These are phyloP conservation scores for Pestalotiopsis sp. DNA, from an alignment of 2,329 filamentous ascomycete species.

Conservation along the genomic window DNA sequence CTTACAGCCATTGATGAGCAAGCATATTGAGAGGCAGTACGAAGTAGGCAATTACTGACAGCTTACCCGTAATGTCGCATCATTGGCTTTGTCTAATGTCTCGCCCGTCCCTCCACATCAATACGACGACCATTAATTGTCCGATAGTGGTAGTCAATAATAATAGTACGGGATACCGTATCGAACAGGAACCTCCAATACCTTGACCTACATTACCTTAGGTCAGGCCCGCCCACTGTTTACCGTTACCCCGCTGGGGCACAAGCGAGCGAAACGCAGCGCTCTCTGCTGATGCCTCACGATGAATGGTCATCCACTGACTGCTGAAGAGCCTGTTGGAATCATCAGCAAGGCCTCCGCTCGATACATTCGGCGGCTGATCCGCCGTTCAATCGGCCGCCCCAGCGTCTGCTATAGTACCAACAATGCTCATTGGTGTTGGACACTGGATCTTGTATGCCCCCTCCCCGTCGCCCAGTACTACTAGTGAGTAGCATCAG, in stretches of 20 bases:
- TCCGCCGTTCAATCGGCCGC: not conserved
- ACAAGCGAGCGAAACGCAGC: slow-evolving; percentile 7
- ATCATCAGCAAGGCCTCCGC: not conserved
- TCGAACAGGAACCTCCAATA: not conserved
- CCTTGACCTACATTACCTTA: not conserved
- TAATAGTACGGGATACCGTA: not conserved
- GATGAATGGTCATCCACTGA: not conserved
- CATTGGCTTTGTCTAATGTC: not conserved
- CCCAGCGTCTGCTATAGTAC: not conserved
- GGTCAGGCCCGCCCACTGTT: not conserved
- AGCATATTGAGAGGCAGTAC: no score
- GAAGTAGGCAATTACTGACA: not conserved
- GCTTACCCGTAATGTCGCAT: not conserved
- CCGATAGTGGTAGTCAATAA: not conserved
- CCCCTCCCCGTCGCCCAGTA: not conserved
- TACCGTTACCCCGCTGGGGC: not conserved
- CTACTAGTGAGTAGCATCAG: not conserved
- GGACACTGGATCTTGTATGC: not conserved
- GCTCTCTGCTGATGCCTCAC: not conserved
- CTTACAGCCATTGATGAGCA: no score
- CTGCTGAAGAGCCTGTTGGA: not conserved
- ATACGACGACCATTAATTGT: slow-evolving; percentile 3
- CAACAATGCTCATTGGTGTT: not conserved
- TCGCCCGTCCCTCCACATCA: not conserved
- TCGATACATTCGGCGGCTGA: not conserved